These are phyloP conservation scores for Omphalotus guepiniiformis DNA, from an alignment of 768 basidiomycete genomes.

Conservation along the genomic window DNA sequence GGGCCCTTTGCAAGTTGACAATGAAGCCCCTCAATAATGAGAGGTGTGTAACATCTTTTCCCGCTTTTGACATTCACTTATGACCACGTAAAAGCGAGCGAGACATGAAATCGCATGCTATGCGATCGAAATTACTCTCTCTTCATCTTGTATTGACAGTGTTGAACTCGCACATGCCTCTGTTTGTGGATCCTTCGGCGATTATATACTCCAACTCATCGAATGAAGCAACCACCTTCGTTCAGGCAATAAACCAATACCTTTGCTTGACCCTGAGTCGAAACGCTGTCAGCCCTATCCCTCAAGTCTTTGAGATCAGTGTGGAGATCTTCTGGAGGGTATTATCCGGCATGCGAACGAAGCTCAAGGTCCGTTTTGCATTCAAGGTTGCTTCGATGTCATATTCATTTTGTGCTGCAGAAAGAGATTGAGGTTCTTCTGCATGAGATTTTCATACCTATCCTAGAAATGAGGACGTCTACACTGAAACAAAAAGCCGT, in stretches of 20 bases:
- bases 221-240: constrained; percentile 82
- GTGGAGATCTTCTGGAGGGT: constrained; percentile 99
- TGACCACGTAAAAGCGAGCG: constrained; percentile 58
- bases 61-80: not conserved
- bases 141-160: constrained; percentile 92
- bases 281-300: constrained; percentile 92
- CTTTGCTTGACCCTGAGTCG: constrained; percentile 89
- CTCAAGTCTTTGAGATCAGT: constrained; percentile 95
- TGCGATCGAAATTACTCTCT: constrained; percentile 94
- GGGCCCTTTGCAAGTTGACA: constrained; percentile 94
- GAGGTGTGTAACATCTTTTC: constrained; percentile 52
- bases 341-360: constrained; percentile 88
- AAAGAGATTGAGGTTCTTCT: constrained; percentile 99
- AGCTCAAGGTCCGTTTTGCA: constrained; percentile 73
- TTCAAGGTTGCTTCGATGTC: constrained; percentile 3
- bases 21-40: constrained; percentile 96
- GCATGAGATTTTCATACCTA: constrained; percentile 98
- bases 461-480: constrained; percentile 96
- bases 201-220: constrained; percentile 90
- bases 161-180: constrained; percentile 83
- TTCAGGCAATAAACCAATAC: constrained; percentile 95
- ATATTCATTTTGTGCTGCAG: constrained; percentile 35
- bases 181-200: constrained; percentile 86
- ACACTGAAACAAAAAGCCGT: constrained; percentile 93
- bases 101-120: constrained; percentile 94